Base-by-base conservation (phyloP, 371 early-diverging fungal species). In the Zychaea mexicana region DNA sequence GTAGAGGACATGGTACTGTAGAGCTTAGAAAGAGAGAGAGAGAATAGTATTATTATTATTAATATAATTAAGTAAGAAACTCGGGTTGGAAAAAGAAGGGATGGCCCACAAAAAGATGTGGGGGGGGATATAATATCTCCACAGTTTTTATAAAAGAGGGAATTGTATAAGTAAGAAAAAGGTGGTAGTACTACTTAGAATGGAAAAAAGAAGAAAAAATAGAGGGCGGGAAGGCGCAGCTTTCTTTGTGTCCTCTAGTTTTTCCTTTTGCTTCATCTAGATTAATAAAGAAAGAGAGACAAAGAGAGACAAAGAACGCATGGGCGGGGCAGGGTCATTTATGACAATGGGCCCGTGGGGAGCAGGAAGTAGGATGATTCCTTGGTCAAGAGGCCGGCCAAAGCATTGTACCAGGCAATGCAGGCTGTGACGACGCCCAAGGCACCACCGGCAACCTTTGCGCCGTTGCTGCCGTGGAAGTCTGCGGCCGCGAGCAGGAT, bases 331-430 rank as follows among this genome's bases (percentile, higher is more conserved):
- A 54, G 31, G 32, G 5, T 32, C 4, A 32, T 42, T 60, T 60
- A 60, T 17, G 30, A 32, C 61, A 60, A 52, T 13, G 17, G 61
- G 36, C 84, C 84, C 7, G 77, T 72, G 52, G 91, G 91, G 52
- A 91, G 72, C n/a, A 66, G 69, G 57, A 91, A 82, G 68, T 81
- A 77, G 55, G 87, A 83, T 54, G 78, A 87, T 21, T 82, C 72
- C 19, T 77, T 79, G 46, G 81, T 79, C 58, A 89, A 84, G 15
- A 90, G 79, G 59, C 87, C 86, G 15, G 87, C 77, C 0, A 90
- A 82, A 17, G 91, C 90, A 66, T 83, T 86, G 60, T 92, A 92
- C 90, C 90, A 92, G 38, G 90, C 91, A 63, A 88, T 76, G 22
- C 88, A 31, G 9, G 92, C 85, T 13, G 88, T 84, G 60, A 92